phyloP scores from a whole-genome alignment of 352 stramenopile genomes.

The Aphanomyces stellatus region DNA sequence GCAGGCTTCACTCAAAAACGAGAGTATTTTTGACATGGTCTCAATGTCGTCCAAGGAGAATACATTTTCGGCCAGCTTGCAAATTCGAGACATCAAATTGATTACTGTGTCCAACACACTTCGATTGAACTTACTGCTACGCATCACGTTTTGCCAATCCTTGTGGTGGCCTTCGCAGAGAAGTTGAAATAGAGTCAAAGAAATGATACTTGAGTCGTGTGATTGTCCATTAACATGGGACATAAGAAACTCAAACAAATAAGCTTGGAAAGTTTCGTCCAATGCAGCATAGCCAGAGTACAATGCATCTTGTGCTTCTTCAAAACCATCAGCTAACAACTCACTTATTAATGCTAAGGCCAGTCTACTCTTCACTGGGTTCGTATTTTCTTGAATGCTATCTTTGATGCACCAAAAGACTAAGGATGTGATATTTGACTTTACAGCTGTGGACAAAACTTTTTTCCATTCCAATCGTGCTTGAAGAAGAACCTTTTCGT shows the following conservation, averaged over 20 bases:
- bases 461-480: conserved; percentile 1
- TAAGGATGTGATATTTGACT: background rate
- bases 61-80: background rate
- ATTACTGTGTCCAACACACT: conserved; percentile 10
- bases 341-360: conserved; percentile 3
- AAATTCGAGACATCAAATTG: conserved; percentile 4
- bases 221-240: background rate
- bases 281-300: background rate
- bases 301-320: conserved; percentile 14
- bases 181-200: conserved; percentile 13
- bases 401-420: conserved; percentile 9
- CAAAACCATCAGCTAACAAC: conserved; percentile 12
- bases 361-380: conserved; percentile 1
- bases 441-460: conserved; percentile 8
- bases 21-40: background rate
- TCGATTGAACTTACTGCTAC: background rate
- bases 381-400: background rate
- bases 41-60: conserved; percentile 3
- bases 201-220: background rate
- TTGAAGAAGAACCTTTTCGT: conserved; percentile 9
- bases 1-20: conserved; percentile 17
- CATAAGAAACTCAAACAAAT: conserved; percentile 7
- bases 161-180: conserved; percentile 16
- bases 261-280: background rate
- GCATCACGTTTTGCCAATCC: conserved; percentile 15